These are phyloP conservation scores for Beauveria scarabaeidicola DNA, from an alignment of 2,329 filamentous ascomycete species.

Conservation along the genomic window DNA sequence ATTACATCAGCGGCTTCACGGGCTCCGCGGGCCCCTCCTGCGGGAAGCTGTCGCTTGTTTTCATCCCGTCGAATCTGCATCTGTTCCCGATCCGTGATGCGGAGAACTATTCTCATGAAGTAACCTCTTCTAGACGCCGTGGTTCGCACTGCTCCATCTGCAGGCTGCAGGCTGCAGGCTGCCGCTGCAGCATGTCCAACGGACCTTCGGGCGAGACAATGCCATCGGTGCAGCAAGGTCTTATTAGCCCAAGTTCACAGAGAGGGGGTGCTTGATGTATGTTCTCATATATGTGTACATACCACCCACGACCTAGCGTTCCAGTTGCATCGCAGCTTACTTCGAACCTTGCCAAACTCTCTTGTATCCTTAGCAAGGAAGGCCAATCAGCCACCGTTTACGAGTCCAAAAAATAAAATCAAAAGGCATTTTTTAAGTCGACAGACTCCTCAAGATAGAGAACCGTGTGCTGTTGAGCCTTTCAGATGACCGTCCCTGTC, in stretches of 20 bases:
- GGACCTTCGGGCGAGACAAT: neutral
- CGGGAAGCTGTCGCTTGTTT: neutral
- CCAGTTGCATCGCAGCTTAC: neutral
- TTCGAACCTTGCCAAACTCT: neutral
- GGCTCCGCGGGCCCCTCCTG: neutral
- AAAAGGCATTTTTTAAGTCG: neutral
- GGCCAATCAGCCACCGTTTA: neutral
- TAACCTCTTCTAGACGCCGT: neutral
- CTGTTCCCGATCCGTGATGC: neutral
- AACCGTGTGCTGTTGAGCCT: neutral
- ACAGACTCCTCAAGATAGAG: neutral
- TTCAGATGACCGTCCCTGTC: constrained; percentile 4
- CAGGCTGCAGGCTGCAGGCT: neutral
- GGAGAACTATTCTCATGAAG: neutral
- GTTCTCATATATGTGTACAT: neutral
- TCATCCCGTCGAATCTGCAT: neutral
- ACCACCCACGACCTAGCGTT: neutral
- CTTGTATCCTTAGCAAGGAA: neutral
- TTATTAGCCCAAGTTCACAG: too few species aligned
- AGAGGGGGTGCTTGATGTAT: neutral
- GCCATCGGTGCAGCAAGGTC: neutral
- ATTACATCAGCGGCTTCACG: neutral
- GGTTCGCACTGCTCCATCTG: neutral
- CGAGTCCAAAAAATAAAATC: too few species aligned
- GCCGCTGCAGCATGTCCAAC: neutral